A percentile compares a stretch with the other conserved stretches of the same genome.
phyloP scores from a whole-genome alignment of 257 asterid species.

The Primulina tabacum region DNA sequence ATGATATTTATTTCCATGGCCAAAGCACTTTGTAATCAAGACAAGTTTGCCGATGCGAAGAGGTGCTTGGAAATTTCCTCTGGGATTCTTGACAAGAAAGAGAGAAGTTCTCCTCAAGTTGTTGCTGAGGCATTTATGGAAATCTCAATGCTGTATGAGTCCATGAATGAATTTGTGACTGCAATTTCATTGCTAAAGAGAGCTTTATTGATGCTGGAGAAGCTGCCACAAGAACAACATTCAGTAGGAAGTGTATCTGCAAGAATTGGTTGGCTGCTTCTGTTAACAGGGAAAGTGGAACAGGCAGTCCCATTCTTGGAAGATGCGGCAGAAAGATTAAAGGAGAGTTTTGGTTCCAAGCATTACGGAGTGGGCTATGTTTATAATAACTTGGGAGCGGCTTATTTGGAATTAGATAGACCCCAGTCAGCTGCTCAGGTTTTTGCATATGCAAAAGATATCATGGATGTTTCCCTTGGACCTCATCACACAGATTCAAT shows the following conservation, averaged over 20 bases:
- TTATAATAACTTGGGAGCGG: conserved; percentile 88
- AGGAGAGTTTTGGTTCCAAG: conserved; percentile 88
- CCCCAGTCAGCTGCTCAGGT: conserved; percentile 94
- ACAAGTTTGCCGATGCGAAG: conserved; percentile 67
- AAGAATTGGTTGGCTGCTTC: conserved; percentile 82
- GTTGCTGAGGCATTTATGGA: conserved; percentile 82
- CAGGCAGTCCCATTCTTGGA: conserved; percentile 73
- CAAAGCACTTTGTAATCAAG: conserved; percentile 69
- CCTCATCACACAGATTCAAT: conserved; percentile 85
- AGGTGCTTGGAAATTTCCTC: conserved; percentile 71
- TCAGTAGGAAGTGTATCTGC: conserved; percentile 86
- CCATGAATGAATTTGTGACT: conserved; percentile 80
- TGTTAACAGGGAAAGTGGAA: conserved; percentile 73
- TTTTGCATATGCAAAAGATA: conserved; percentile 82
- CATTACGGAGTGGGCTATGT: conserved; percentile 83
- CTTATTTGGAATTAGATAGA: conserved; percentile 80
- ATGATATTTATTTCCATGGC: conserved; percentile 75
- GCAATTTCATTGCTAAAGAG: conserved; percentile 68
- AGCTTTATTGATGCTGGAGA: conserved; percentile 63
- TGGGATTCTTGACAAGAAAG: conserved; percentile 68
- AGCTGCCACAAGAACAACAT: conserved; percentile 85
- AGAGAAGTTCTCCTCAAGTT: conserved; percentile 47
- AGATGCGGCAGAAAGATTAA: conserved; percentile 91
- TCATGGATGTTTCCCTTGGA: conserved; percentile 88
- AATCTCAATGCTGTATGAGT: conserved; percentile 70